phyloP scores from a whole-genome alignment of 768 basidiomycete genomes.

The Auricularia sp. region DNA sequence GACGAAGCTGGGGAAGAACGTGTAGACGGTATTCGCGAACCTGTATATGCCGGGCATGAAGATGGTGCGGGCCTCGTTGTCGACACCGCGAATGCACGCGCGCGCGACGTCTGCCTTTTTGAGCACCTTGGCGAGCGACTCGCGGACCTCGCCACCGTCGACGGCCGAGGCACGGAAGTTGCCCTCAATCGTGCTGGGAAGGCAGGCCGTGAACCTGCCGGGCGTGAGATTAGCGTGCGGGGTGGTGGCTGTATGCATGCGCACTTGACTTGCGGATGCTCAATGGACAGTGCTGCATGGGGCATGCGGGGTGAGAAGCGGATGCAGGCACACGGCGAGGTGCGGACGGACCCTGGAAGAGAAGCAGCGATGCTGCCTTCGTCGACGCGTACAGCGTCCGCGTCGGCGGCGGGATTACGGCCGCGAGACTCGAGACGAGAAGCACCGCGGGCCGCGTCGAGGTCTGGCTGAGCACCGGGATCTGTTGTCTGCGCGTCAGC shows the following conservation, averaged over 20 bases:
- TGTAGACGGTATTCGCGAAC: conserved; percentile 47
- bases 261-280: conserved; percentile 61
- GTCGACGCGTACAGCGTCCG: conserved; percentile 76
- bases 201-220: not conserved
- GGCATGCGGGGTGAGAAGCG: not conserved
- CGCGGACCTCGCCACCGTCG: conserved; percentile 38
- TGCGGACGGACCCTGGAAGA: conserved; percentile 40
- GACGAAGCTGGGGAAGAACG: conserved; percentile 48
- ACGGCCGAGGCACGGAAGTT: conserved; percentile 73
- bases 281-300: conserved; percentile 52
- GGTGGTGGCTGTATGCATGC: conserved; percentile 37
- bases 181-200: conserved; percentile 32
- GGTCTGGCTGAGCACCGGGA: conserved; percentile 58
- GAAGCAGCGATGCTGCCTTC: conserved; percentile 66
- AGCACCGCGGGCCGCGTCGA: conserved; percentile 64
- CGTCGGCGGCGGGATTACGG: conserved; percentile 76
- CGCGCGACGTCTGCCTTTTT: conserved; percentile 50
- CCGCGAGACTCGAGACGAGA: conserved; percentile 68
- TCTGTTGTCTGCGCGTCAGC: conserved; percentile 30
- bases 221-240: conserved; percentile 32
- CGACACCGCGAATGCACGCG: conserved; percentile 50
- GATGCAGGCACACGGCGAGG: not conserved
- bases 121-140: conserved; percentile 28
- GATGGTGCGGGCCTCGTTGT: conserved; percentile 43
- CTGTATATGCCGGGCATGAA: conserved; percentile 33